Evolutionary conservation across 306 rosid genomes (phyloP).

Genomic region (Corylus heterophylla): DNA sequence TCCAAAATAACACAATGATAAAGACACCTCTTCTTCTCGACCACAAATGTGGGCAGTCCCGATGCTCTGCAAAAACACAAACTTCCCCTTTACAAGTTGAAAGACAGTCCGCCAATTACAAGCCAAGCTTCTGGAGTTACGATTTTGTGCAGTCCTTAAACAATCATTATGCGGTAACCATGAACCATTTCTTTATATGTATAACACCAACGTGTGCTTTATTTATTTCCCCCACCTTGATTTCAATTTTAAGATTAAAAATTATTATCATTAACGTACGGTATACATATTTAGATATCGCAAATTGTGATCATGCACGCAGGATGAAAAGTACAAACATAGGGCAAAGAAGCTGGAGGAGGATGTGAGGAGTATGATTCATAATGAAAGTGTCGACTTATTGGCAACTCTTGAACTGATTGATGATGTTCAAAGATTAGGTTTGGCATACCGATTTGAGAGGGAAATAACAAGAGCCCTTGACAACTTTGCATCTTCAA

Average conservation of each 20-base stretch:
- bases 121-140: slow-evolving; percentile 44
- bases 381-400: slow-evolving; percentile 19
- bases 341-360: slow-evolving; percentile 25
- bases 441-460: slow-evolving; percentile 30
- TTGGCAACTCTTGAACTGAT: slow-evolving; percentile 32
- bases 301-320: background rate
- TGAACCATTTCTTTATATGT: too few species aligned
- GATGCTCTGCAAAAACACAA: slow-evolving; percentile 13
- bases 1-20: too few species aligned
- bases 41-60: background rate
- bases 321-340: slow-evolving; percentile 24
- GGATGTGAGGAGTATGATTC: slow-evolving; percentile 41
- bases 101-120: slow-evolving; percentile 50
- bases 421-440: slow-evolving; percentile 38
- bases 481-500: background rate
- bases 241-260: too few species aligned
- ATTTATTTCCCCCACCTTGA: too few species aligned
- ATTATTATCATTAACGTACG: too few species aligned
- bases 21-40: background rate
- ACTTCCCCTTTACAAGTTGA: background rate
- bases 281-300: background rate
- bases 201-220: too few species aligned
- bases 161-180: slow-evolving; percentile 29
- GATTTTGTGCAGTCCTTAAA: slow-evolving; percentile 52
- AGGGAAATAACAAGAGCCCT: slow-evolving; percentile 36